phyloP scores from a whole-genome alignment of 208 protist species.

The Leishmania tropica region DNA sequence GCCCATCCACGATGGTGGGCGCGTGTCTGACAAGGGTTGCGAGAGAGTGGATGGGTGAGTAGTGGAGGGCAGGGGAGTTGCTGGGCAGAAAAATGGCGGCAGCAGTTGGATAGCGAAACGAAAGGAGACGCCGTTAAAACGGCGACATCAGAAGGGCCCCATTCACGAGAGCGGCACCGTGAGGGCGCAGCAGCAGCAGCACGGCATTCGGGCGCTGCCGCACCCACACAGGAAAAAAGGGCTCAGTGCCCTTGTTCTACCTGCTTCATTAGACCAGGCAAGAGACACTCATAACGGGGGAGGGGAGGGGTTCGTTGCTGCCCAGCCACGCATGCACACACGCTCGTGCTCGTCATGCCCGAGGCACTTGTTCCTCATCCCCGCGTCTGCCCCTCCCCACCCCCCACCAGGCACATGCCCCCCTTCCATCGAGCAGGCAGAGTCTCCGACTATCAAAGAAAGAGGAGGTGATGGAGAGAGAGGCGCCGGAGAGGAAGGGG shows the following conservation, averaged over 20 bases:
- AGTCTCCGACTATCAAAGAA: neutral
- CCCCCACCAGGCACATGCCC: neutral
- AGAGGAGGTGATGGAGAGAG: neutral
- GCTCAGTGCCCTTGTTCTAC: neutral
- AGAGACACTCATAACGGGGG: neutral
- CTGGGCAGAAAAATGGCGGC: neutral
- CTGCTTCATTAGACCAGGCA: neutral
- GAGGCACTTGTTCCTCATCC: neutral
- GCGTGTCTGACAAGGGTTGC: conserved; percentile 10
- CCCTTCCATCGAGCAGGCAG: neutral
- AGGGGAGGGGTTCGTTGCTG: neutral
- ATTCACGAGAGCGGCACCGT: neutral
- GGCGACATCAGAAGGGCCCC: conserved; percentile 3
- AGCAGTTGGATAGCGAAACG: neutral
- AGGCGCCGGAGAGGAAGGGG: neutral
- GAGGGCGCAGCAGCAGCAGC: neutral
- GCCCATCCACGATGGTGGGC: neutral
- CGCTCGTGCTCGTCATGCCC: neutral
- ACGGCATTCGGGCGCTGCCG: neutral
- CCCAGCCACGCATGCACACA: neutral
- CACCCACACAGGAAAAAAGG: neutral
- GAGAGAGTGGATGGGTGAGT: neutral
- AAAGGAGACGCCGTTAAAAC: neutral
- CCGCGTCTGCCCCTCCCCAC: neutral
- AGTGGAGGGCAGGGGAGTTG: neutral